Base-by-base conservation (phyloP, 73 alveolate genomes). In the Paramecium pentaurelia region DNA sequence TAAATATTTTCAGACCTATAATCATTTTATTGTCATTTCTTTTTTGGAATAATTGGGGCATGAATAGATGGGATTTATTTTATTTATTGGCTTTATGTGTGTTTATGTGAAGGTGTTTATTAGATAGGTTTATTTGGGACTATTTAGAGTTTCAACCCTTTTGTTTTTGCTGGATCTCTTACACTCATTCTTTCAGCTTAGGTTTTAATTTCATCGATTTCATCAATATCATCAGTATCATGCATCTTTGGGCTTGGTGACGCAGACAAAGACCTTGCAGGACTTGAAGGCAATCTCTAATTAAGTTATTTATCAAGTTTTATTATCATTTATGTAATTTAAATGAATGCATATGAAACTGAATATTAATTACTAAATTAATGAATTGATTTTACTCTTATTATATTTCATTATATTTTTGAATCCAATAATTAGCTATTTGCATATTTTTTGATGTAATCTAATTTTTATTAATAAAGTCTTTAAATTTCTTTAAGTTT, bases 201-300 rank as follows among this genome's bases (percentile, higher is more conserved):
- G 0, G 28, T 16, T 36, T 30, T 71, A 8, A 37, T 2, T 37
- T 73, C 87, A 73, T 73, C 87, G 1, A 73, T 73, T 36, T 73
- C 87, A 73, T 73, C 87, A 6, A 73, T 30, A 11, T 73, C 58
- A 36, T 73, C 60, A 2, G 9, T 38, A 11, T 40, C n/a, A 38
- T 73, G 18, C 58, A 37, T 73, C 10, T 37, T 37, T 12, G 87
- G 87, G 27, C 87, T 73, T 34, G 87, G 87, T 4, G 87, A 73
- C 14, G 87, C 87, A 37, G 87, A 73, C 32, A 73, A 18, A 0
- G 87, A 73, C 22, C 87, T 73, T 16, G 87, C 87, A 4, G 87
- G 87, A 73, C 60, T 37, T 36, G 60, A 73, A 2, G 87, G 87
- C 22, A 36, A 73, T 32, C 47, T 32, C 8, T 73, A 73, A 5